Base-by-base conservation (phyloP, 1,284 basidiomycete genomes). In the Mycena citricolor region DNA sequence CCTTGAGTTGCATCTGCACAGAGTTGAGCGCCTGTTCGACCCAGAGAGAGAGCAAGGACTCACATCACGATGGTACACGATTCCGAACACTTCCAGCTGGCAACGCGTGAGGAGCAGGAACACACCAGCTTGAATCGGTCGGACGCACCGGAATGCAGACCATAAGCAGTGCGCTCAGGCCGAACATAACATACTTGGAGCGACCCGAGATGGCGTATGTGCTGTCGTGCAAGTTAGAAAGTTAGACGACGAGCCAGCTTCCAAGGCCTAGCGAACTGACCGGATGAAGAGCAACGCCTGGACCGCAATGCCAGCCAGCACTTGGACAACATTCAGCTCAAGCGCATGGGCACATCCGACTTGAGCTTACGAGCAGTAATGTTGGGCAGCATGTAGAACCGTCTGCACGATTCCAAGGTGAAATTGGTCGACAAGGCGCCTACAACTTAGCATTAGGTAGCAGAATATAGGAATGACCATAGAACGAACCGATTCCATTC, bases 241-340 rank as follows among this genome's bases (percentile, higher is more conserved):
- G 8, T 16, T 17, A 6, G 7, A n/a, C 2, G 32, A 5, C 25
- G 3, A 26, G 16, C 19, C 17, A 12, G 26, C n/a, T 26, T 13
- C 12, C n/a, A 19, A 13, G 5, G 25, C 31, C 4, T 30, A 16
- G 16, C 23, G 17, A 8, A 39, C 25, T 12, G 13, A 48, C 46
- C 46, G 20, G 12, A 49, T 49, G 20, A 25, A 49, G 5, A 49
- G 22, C 11, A 49, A 32, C 4, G 28, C 22, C 26, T 49, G 47
- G 23, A 49, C 42, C 11, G 47, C 41, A 35, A 49, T 49, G 0
- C 41, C 47, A 19, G 47, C 47, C 19, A 49, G 30, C 47, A 49
- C 46, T 47, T 32, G 12, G 12, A 11, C 21, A 5, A 23, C 20
- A 4, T 6, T 29, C n/a, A 30, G 17, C 24, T 28, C 12, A 20